Conservation (phyloP, 768 basidiomycete species). For the Pleurotus tuoliensis region DNA sequence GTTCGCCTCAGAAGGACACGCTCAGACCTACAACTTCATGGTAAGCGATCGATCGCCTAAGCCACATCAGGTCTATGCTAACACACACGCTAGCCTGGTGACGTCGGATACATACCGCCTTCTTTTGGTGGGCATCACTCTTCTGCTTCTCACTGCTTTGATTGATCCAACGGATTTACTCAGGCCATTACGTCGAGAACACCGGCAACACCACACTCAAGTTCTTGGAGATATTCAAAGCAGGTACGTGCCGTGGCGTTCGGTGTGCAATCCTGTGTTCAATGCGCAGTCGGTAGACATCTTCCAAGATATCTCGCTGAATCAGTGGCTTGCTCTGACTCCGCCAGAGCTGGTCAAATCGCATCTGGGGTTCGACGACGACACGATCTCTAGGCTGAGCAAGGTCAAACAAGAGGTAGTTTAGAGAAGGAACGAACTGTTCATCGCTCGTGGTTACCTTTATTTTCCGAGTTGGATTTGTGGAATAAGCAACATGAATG, state of each 20-base stretch:
- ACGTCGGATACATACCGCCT: slow-evolving; percentile 36
- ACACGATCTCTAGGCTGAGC: slow-evolving; percentile 29
- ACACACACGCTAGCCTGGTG: slow-evolving; percentile 25
- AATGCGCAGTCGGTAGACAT: slow-evolving; percentile 15
- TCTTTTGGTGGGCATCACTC: slow-evolving; percentile 23
- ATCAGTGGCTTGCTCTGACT: slow-evolving; percentile 36
- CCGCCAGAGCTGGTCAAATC: slow-evolving; percentile 43
- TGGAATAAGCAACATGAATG: no score
- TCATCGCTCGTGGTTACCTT: no score
- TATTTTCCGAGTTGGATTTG: no score
- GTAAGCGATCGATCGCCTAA: slow-evolving; percentile 18
- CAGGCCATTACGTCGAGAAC: slow-evolving; percentile 54
- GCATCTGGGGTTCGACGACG: slow-evolving; percentile 37
- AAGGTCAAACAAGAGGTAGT: slow-evolving; percentile 38
- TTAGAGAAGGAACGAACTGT: background rate
- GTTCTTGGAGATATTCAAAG: slow-evolving; percentile 46
- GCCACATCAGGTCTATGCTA: no score
- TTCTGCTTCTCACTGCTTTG: background rate
- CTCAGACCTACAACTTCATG: slow-evolving; percentile 57
- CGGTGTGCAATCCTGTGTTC: background rate
- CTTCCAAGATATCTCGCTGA: slow-evolving; percentile 27
- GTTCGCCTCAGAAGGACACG: slow-evolving; percentile 50
- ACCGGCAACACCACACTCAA: slow-evolving; percentile 44
- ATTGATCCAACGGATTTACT: background rate
- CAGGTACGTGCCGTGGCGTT: slow-evolving; percentile 20